Evolutionary conservation across 306 rosid species (phyloP).

Genomic region (Quercus gilva): DNA sequence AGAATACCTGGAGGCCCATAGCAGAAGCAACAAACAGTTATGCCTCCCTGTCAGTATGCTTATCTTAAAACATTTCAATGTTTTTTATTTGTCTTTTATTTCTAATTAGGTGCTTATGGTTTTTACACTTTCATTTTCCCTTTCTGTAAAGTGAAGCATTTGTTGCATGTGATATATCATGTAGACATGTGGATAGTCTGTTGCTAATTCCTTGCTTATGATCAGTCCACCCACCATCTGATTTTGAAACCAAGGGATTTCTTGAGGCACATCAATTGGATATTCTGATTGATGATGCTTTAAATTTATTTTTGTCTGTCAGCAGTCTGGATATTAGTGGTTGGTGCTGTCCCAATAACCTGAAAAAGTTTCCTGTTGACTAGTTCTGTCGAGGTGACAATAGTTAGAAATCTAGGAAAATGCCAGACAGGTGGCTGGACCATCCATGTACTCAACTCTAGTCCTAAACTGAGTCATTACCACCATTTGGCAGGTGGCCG

Average conservation of each 20-base stretch:
- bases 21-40: constrained; percentile 32
- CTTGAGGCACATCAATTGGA: background rate
- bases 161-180: background rate
- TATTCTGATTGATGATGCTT: background rate
- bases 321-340: background rate
- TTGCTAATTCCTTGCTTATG: background rate
- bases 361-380: background rate
- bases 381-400: background rate
- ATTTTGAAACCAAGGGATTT: background rate
- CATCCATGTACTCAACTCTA: background rate
- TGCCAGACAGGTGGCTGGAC: background rate
- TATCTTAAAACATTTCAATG: background rate
- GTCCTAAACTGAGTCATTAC: background rate
- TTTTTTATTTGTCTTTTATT: background rate
- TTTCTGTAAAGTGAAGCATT: background rate
- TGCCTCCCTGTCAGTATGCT: constrained; percentile 27
- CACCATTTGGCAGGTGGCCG: constrained; percentile 27
- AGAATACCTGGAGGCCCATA: constrained; percentile 45
- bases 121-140: background rate
- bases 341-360: background rate
- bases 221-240: background rate
- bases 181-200: background rate
- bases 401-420: background rate
- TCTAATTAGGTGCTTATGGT: background rate
- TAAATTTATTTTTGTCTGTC: background rate